These are phyloP conservation scores for Phlyctochytrium arcticum DNA, from an alignment of 192 early-diverging fungal species.

Conservation along the genomic window DNA sequence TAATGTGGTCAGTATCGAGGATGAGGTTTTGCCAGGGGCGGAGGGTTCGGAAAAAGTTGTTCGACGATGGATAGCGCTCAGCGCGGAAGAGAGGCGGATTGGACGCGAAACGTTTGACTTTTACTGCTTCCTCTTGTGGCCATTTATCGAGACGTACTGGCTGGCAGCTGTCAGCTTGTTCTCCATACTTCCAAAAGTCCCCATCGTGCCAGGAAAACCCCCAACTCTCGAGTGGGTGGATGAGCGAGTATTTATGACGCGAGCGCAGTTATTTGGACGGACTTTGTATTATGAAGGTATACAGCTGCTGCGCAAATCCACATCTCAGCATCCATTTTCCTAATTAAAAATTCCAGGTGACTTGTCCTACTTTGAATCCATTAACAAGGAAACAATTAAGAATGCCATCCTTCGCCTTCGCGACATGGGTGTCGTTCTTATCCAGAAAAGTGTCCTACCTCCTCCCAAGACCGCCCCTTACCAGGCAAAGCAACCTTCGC, in stretches of 20 bases:
- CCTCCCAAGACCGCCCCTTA: slow-evolving; percentile 13
- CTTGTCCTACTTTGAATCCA: slow-evolving; percentile 72
- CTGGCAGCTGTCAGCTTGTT: slow-evolving; percentile 60
- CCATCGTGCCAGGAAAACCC: background rate
- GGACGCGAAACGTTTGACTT: slow-evolving; percentile 63
- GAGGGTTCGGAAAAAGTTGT: background rate
- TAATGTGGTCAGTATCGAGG: slow-evolving; percentile 35
- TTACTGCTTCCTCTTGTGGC: slow-evolving; percentile 80
- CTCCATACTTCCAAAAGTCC: slow-evolving; percentile 29
- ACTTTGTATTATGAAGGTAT: slow-evolving; percentile 79
- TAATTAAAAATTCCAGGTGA: slow-evolving; percentile 24
- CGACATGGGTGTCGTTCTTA: slow-evolving; percentile 64
- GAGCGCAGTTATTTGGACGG: slow-evolving; percentile 72
- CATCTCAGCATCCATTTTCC: background rate
- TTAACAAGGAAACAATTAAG: slow-evolving; percentile 80
- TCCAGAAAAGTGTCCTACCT: slow-evolving; percentile 28
- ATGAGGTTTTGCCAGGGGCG: background rate
- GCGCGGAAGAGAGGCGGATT: slow-evolving; percentile 38
- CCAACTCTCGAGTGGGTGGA: slow-evolving; percentile 59
- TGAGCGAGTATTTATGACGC: slow-evolving; percentile 63
- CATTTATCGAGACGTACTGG: slow-evolving; percentile 89
- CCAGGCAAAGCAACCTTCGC: background rate
- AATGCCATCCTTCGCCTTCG: slow-evolving; percentile 69
- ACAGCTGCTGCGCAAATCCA: background rate
- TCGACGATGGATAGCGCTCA: slow-evolving; percentile 36